A percentile compares a stretch with the other conserved stretches of the same genome.
phyloP scores from a whole-genome alignment of 495 filamentous ascomycete species.

The Melanomma pulvis-pyrius region DNA sequence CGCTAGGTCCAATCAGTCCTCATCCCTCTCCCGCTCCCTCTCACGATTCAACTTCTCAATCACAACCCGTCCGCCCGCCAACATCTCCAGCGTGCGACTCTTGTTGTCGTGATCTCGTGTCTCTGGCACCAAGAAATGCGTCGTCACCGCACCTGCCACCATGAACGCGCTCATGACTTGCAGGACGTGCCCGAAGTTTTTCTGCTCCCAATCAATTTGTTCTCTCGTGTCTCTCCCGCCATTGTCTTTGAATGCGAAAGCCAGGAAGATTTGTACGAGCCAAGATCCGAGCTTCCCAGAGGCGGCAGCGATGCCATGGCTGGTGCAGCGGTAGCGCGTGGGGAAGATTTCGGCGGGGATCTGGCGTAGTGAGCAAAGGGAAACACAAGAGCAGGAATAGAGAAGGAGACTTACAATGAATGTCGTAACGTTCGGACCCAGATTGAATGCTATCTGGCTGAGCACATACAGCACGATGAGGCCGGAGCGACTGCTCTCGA shows the following conservation, averaged over 20 bases:
- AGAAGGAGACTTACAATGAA: slow-evolving; percentile 27
- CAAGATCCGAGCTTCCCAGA: slow-evolving; percentile 32
- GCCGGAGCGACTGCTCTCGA: slow-evolving; percentile 18
- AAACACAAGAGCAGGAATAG: neutral
- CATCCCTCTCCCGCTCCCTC: slow-evolving; percentile 12
- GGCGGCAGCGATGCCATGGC: slow-evolving; percentile 32
- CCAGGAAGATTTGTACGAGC: slow-evolving; percentile 34
- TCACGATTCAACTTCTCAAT: slow-evolving; percentile 26
- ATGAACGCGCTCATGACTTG: slow-evolving; percentile 34
- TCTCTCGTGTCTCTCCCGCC: neutral
- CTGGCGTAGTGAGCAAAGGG: neutral
- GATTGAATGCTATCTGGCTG: slow-evolving; percentile 31
- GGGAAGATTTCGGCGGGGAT: slow-evolving; percentile 38
- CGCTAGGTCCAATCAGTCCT: slow-evolving; percentile 15
- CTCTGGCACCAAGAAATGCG: slow-evolving; percentile 30
- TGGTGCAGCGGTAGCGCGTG: slow-evolving; percentile 33
- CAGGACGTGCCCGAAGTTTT: slow-evolving; percentile 27
- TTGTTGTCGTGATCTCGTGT: slow-evolving; percentile 31
- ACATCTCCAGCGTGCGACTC: slow-evolving; percentile 28
- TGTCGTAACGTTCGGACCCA: slow-evolving; percentile 34
- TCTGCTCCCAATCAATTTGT: slow-evolving; percentile 15
- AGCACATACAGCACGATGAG: slow-evolving; percentile 34
- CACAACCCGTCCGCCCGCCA: slow-evolving; percentile 20
- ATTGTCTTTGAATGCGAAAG: slow-evolving; percentile 17
- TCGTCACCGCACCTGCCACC: slow-evolving; percentile 31